Evolutionary conservation across 371 early-diverging fungal species (phyloP).

Genomic region (Smittium culicis): DNA sequence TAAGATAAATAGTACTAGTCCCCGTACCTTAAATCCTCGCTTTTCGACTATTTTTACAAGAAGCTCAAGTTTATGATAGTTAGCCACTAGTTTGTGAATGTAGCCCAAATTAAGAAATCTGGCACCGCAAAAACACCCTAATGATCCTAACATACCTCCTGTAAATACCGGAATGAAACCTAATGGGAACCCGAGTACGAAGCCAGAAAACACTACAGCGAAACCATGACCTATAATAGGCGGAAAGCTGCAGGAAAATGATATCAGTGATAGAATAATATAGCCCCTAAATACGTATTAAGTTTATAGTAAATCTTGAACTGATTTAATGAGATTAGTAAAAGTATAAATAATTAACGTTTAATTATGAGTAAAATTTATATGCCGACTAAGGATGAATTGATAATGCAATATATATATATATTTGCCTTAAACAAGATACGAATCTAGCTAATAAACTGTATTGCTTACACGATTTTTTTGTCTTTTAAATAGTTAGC

Average conservation of each 20-base stretch:
- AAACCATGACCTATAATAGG: constrained; percentile 14
- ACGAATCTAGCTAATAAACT: neutral
- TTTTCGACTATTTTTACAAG: constrained; percentile 50
- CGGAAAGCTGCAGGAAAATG: constrained; percentile 12
- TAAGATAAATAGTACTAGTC: no score
- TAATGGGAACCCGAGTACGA: constrained; percentile 27
- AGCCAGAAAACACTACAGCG: constrained; percentile 17
- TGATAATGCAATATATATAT: no score
- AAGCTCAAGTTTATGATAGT: constrained; percentile 39
- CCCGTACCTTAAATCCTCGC: constrained; percentile 48
- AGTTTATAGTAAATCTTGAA: no score
- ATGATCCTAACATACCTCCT: constrained; percentile 36
- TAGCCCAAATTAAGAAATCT: constrained; percentile 35
- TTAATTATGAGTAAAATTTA: no score
- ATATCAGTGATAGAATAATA: neutral
- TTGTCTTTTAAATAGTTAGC: neutral
- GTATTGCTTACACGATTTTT: neutral
- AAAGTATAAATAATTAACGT: no score
- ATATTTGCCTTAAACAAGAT: no score
- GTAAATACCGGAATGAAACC: constrained; percentile 25
- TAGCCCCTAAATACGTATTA: neutral
- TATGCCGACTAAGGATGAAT: no score
- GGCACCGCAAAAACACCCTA: constrained; percentile 50
- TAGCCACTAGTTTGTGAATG: constrained; percentile 37
- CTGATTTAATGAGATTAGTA: no score